Evolutionary conservation across 495 filamentous ascomycete species (phyloP).

Genomic region (Apodospora peruviana): DNA sequence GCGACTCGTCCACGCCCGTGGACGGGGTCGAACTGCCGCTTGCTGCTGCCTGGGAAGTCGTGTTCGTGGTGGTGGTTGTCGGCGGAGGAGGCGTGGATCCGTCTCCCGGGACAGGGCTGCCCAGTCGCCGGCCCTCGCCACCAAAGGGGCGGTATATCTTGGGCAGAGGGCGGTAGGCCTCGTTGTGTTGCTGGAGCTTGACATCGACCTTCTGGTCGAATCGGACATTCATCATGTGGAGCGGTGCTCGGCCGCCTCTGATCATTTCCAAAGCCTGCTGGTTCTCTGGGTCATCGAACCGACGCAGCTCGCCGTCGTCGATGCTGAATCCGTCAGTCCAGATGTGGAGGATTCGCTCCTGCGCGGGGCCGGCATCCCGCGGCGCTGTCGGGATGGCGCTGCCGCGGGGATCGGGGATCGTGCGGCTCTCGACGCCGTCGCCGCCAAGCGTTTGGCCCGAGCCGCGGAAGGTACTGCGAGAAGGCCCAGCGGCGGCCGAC

Average conservation of each 20-base stretch:
- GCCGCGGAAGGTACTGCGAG: slow-evolving; percentile 63
- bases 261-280: slow-evolving; percentile 77
- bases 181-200: slow-evolving; percentile 77
- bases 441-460: slow-evolving; percentile 83
- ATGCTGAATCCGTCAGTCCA: slow-evolving; percentile 95
- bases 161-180: slow-evolving; percentile 76
- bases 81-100: slow-evolving; percentile 29
- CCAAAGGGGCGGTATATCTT: slow-evolving; percentile 83
- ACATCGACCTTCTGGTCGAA: slow-evolving; percentile 86
- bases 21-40: slow-evolving; percentile 30
- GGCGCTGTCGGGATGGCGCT: slow-evolving; percentile 29
- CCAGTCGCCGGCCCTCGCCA: slow-evolving; percentile 79
- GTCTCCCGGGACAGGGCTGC: slow-evolving; percentile 77
- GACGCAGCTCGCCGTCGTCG: slow-evolving; percentile 86
- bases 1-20: slow-evolving; percentile 63
- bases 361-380: slow-evolving; percentile 35
- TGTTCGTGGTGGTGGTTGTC: slow-evolving; percentile 25
- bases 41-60: slow-evolving; percentile 36
- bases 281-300: slow-evolving; percentile 84
- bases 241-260: slow-evolving; percentile 76
- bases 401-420: slow-evolving; percentile 57
- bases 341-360: slow-evolving; percentile 70
- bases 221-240: slow-evolving; percentile 83
- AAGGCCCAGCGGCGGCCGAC: slow-evolving; percentile 31
- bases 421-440: slow-evolving; percentile 72